Base-by-base conservation (phyloP, 768 basidiomycete genomes). In the Artomyces pyxidatus region DNA sequence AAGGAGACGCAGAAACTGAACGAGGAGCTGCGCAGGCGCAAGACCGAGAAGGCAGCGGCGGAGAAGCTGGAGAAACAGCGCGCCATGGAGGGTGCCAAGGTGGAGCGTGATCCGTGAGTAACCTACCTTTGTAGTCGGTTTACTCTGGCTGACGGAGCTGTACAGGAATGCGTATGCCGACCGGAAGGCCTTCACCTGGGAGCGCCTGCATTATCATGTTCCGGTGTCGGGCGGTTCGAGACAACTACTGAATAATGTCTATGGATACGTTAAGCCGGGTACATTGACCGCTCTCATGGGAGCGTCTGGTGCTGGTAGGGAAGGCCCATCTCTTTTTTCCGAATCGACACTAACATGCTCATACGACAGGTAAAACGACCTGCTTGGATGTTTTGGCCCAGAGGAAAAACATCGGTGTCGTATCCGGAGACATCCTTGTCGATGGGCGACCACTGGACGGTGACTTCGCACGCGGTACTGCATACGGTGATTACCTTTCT, bases 241-340 rank as follows among this genome's bases (percentile, higher is more conserved):
- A 8, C 74, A 78, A 30, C 70, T 92, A 7, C 73, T 92, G 30
- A 80, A 91, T 56, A 80, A 88, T 56, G 80, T 92, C 12, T 77
- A 73, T 50, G 89, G 89, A 0, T 91, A 81, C 60, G 85, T 89
- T 39, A 85, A 83, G 56, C 91, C 91, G 8, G 91, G 89, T 2
- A 88, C 82, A 16, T 64, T 92, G 6, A 57, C 56, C 0, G 90
- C 90, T 0, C 71, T 93, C 4, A 90, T 94, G 89, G 90, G 90
- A 52, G 84, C 85, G 14, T 84, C 81, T 49, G 87, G 87, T 46
- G 87, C 87, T 37, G 85, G 83, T 68, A 59, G 55, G 68, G 69
- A 10, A 11, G 12, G 6, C 26, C n/a, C 12, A 12, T 21, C 25
- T 12, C 14, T 23, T 41, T 12, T 16, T 41, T 39, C n/a, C n/a